Evolutionary conservation across 257 asterid species (phyloP), one percentile per base, ranked within the genome.

Genomic region (Thymus quinquecostatus): DNA sequence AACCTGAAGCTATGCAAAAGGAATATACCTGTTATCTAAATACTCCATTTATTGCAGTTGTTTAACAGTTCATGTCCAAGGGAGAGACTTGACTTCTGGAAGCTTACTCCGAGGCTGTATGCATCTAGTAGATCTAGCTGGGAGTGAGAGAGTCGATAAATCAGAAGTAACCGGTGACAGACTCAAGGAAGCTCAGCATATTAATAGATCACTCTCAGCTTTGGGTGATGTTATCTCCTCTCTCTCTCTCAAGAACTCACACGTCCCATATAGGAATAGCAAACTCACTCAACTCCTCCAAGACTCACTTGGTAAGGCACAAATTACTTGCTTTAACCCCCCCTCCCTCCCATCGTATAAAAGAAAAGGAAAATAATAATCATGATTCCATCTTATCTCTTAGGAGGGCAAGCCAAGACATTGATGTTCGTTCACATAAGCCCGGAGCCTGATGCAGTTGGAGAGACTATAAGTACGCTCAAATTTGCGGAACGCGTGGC

Each of bases 401-500:
- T 30, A 92, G 98, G 98, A 32, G 97, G 98, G 62, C 98, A 92
- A 73, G 98, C 98, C 32, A 92, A 92, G 79, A 92, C 98, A 7
- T 77, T 92, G 58, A 94, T 94, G 99, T 94, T 94, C 65, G 96
- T 94, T 74, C 98, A 94, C 82, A 83, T 89, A 81, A 94, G 99
- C 80, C 98, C 97, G 0, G 99, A 94, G 78, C 85, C 84, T 72
- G 98, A 91, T 69, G 95, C 98, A 45, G 59, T 81, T 64, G 99
- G 96, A 69, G 99, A 94, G 84, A 89, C 98, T 5, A 86, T 94
- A 56, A 91, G 97, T 76, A 94, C 99, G 27, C 95, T 94, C 33
- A 94, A 94, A 81, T 94, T 94, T 77, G 99, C 99, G 47, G 99
- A 94, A 86, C 96, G 98, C 50, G 99, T 94, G 29, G 88, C 98